Evolutionary conservation across 2,329 filamentous ascomycete genomes (phyloP).

Genomic region (Fusarium xyrophilum): DNA sequence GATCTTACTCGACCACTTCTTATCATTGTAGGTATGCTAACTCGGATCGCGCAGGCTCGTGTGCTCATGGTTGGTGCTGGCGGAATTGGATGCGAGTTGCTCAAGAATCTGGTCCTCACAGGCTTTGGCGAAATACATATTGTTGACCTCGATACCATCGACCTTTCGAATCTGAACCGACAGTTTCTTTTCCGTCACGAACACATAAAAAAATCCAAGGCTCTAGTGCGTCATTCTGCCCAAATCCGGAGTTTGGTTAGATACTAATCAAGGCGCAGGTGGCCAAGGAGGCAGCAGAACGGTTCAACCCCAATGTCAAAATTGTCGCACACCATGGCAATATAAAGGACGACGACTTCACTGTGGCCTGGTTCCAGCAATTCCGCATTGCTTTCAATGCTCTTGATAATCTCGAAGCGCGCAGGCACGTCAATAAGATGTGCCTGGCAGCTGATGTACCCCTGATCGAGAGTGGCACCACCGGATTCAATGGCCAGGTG

Average conservation of each 20-base stretch:
- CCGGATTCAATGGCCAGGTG: slow-evolving; percentile 96
- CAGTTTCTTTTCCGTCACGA: slow-evolving; percentile 97
- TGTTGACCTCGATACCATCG: slow-evolving; percentile 97
- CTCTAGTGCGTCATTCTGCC: slow-evolving; percentile 67
- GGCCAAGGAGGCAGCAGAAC: slow-evolving; percentile 87
- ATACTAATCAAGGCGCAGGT: slow-evolving; percentile 62
- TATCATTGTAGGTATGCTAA: slow-evolving; percentile 22
- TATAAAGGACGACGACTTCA: slow-evolving; percentile 89
- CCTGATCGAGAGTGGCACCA: slow-evolving; percentile 94
- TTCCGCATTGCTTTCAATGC: slow-evolving; percentile 96
- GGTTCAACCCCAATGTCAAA: slow-evolving; percentile 87
- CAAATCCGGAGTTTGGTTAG: neutral
- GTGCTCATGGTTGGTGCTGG: slow-evolving; percentile 95
- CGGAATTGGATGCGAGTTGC: slow-evolving; percentile 94
- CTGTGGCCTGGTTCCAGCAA: slow-evolving; percentile 82
- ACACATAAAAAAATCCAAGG: slow-evolving; percentile 97
- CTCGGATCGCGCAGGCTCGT: slow-evolving; percentile 65
- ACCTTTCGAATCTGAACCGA: slow-evolving; percentile 95
- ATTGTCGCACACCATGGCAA: slow-evolving; percentile 92
- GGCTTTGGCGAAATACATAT: slow-evolving; percentile 94
- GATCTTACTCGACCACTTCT: neutral
- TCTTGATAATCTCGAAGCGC: slow-evolving; percentile 91
- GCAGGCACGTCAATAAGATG: slow-evolving; percentile 97
- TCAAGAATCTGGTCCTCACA: slow-evolving; percentile 93
- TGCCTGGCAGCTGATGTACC: slow-evolving; percentile 90